Conservation (phyloP, 1,139 yeast species). For the Yamadazyma pseudoaaseri region DNA sequence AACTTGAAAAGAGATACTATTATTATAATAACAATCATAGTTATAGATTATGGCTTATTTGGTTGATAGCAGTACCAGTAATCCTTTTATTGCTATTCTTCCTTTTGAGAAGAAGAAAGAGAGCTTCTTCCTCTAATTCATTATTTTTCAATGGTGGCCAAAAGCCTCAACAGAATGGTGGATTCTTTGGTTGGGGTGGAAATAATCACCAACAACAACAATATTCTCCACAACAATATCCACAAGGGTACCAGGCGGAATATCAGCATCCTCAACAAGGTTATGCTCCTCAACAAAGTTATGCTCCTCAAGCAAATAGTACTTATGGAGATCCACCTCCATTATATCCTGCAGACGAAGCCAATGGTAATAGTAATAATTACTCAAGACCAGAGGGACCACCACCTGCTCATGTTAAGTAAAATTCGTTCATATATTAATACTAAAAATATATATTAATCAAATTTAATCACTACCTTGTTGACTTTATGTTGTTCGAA, state of each 20-base stretch:
- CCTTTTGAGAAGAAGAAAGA: constrained; percentile 7
- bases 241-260: constrained; percentile 5
- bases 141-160: constrained; percentile 6
- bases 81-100: constrained; percentile 5
- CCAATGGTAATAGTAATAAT: not conserved
- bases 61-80: constrained; percentile 9
- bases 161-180: constrained; percentile 2
- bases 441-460: constrained; percentile 1
- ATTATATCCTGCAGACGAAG: constrained; percentile 13
- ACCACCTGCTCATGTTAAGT: constrained; percentile 17
- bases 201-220: constrained; percentile 6
- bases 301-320: constrained; percentile 6
- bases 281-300: constrained; percentile 3
- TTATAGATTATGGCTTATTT: constrained; percentile 9
- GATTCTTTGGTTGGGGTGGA: constrained; percentile 5
- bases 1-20: too few relatives aligned
- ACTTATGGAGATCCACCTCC: constrained; percentile 17
- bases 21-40: constrained; percentile 4
- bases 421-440: too few relatives aligned
- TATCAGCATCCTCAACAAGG: constrained; percentile 2
- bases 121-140: constrained; percentile 2
- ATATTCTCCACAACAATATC: constrained; percentile 3
- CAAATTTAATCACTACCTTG: constrained; percentile 49
- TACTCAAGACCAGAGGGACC: constrained; percentile 14
- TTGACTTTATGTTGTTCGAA: constrained; percentile 57